phyloP scores from a whole-genome alignment of 805 yeast genomes.

The Wickerhamiella allomyrinae region DNA sequence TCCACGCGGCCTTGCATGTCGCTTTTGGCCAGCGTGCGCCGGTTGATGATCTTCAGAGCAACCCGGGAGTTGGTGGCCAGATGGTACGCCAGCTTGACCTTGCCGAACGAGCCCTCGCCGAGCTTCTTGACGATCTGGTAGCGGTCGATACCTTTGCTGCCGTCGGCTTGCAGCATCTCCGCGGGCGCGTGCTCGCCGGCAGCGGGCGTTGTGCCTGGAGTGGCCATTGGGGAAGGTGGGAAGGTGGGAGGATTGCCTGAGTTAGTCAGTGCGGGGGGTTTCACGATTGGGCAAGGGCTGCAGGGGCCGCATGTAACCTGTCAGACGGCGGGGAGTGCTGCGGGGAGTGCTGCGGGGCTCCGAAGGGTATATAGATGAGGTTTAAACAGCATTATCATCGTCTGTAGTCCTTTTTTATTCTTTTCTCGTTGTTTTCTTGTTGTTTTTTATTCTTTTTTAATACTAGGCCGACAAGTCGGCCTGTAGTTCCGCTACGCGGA shows the following conservation, averaged over 20 bases:
- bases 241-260: not conserved
- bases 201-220: slow-evolving; percentile 2
- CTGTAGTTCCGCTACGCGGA: no score
- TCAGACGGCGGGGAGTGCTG: no score
- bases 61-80: slow-evolving; percentile 82
- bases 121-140: slow-evolving; percentile 84
- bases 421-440: no score
- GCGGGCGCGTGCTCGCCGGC: not conserved
- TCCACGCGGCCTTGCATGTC: slow-evolving; percentile 97
- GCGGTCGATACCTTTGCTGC: slow-evolving; percentile 53
- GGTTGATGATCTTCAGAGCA: slow-evolving; percentile 82
- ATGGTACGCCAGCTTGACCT: slow-evolving; percentile 84
- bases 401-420: no score
- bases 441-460: no score
- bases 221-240: not conserved
- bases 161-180: not conserved
- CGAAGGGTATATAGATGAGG: no score
- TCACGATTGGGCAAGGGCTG: slow-evolving; percentile 1
- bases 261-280: not conserved
- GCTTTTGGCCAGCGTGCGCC: slow-evolving; percentile 80
- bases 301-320: no score
- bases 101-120: slow-evolving; percentile 96
- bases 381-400: no score
- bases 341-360: no score
- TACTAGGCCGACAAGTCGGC: no score